A percentile compares a stretch with the other conserved stretches of the same genome.
phyloP scores from a whole-genome alignment of 2,329 filamentous ascomycete genomes.

The Zymoseptoria brevis region DNA sequence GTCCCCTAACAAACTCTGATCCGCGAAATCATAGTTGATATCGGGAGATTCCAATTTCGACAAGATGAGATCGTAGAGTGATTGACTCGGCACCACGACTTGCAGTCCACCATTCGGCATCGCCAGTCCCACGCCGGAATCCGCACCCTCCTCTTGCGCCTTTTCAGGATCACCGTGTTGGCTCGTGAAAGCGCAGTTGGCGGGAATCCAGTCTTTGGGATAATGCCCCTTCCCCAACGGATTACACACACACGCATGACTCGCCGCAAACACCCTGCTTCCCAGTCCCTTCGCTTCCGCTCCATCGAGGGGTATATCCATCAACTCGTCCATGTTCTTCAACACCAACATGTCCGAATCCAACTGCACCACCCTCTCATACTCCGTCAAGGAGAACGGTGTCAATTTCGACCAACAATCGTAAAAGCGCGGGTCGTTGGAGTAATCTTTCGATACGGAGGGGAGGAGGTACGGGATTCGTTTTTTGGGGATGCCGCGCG shows the following conservation, averaged over 20 bases:
- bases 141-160: constrained; percentile 47
- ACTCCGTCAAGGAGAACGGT: constrained; percentile 68
- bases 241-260: constrained; percentile 81
- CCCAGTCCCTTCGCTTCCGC: constrained; percentile 46
- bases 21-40: constrained; percentile 51
- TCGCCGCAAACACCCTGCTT: constrained; percentile 67
- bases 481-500: constrained; percentile 61
- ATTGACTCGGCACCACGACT: constrained; percentile 51
- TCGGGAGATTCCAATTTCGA: constrained; percentile 39
- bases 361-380: constrained; percentile 71
- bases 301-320: constrained; percentile 67
- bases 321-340: constrained; percentile 85
- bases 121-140: constrained; percentile 43
- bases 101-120: constrained; percentile 56
- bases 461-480: constrained; percentile 67
- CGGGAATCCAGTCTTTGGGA: constrained; percentile 59
- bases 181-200: constrained; percentile 52
- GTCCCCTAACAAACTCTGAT: constrained; percentile 52
- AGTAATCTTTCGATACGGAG: constrained; percentile 56
- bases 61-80: constrained; percentile 46
- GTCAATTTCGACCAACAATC: constrained; percentile 86
- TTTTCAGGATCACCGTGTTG: constrained; percentile 45
- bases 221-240: constrained; percentile 72
- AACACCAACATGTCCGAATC: constrained; percentile 83
- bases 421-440: constrained; percentile 73